phyloP scores from a whole-genome alignment of 2,329 filamentous ascomycete genomes.

The Alternaria angustiovoidea region DNA sequence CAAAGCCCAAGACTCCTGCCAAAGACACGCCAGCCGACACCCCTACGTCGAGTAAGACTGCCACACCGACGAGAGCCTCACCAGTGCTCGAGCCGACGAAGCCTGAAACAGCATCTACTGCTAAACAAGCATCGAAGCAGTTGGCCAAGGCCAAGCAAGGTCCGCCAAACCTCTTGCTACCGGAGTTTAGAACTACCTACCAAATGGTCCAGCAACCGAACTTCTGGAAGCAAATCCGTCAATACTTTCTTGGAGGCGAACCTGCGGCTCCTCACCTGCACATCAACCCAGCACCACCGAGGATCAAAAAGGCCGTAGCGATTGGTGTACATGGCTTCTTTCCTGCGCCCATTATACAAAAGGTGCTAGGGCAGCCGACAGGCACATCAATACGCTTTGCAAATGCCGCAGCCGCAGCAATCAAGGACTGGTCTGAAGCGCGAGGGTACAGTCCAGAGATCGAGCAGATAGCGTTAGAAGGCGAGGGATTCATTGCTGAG shows the following conservation, averaged over 20 bases:
- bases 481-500: constrained; percentile 90
- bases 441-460: constrained; percentile 78
- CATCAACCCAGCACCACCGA: constrained; percentile 71
- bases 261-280: constrained; percentile 72
- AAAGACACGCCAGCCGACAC: constrained; percentile 30
- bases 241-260: constrained; percentile 57
- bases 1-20: constrained; percentile 32
- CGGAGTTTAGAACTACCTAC: constrained; percentile 75
- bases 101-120: constrained; percentile 34
- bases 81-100: constrained; percentile 38
- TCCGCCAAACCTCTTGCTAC: constrained; percentile 71
- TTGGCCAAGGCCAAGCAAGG: constrained; percentile 39
- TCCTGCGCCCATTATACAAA: constrained; percentile 84
- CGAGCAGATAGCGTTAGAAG: constrained; percentile 92
- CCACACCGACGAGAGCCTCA: constrained; percentile 39
- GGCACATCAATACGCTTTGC: constrained; percentile 95
- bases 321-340: constrained; percentile 97
- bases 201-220: constrained; percentile 55
- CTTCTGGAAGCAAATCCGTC: constrained; percentile 55
- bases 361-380: constrained; percentile 91
- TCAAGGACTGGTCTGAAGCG: constrained; percentile 80
- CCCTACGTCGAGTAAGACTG: constrained; percentile 50
- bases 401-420: constrained; percentile 82
- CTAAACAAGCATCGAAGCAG: constrained; percentile 40
- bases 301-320: constrained; percentile 84